Percentiles rank a stretch among this genome's conserved stretches.
Conservation (phyloP, 1,284 basidiomycete genomes). For the Moesziomyces sp. region DNA sequence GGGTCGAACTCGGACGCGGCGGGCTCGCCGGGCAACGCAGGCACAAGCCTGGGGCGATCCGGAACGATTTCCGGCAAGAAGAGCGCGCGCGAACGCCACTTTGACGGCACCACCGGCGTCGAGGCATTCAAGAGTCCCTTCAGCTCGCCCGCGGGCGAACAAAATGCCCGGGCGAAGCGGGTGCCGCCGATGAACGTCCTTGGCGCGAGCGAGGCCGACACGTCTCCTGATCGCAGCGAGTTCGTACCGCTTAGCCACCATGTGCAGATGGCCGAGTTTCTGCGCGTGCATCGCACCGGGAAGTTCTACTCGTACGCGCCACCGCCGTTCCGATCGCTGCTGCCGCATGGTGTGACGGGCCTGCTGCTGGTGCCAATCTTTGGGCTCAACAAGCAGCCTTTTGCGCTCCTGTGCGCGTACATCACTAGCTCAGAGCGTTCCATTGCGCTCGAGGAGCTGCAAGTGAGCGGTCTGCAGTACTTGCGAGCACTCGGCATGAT, state of each 20-base stretch:
- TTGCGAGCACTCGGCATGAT: conserved; percentile 89
- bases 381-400: conserved; percentile 90
- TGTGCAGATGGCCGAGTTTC: conserved; percentile 59
- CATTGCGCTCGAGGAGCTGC: conserved; percentile 79
- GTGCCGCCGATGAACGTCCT: conserved; percentile 62
- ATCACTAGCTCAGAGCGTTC: conserved; percentile 78
- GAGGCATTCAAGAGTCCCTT: conserved; percentile 40
- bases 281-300: conserved; percentile 53
- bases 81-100: conserved; percentile 19
- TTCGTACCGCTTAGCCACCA: conserved; percentile 59
- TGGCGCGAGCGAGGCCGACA: conserved; percentile 51
- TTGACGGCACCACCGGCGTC: conserved; percentile 50
- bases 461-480: conserved; percentile 87
- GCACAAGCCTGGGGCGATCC: not conserved
- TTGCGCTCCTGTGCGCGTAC: conserved; percentile 90
- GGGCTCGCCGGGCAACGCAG: not conserved
- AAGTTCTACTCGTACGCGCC: conserved; percentile 58
- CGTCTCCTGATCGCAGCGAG: conserved; percentile 43
- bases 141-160: conserved; percentile 23
- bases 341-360: conserved; percentile 51
- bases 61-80: conserved; percentile 13
- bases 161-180: conserved; percentile 28
- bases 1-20: conserved; percentile 4
- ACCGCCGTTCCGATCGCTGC: conserved; percentile 55
- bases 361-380: conserved; percentile 78